Evolutionary conservation across 192 early-diverging fungal genomes (phyloP).

Genomic region (Chytriomyces confervae): DNA sequence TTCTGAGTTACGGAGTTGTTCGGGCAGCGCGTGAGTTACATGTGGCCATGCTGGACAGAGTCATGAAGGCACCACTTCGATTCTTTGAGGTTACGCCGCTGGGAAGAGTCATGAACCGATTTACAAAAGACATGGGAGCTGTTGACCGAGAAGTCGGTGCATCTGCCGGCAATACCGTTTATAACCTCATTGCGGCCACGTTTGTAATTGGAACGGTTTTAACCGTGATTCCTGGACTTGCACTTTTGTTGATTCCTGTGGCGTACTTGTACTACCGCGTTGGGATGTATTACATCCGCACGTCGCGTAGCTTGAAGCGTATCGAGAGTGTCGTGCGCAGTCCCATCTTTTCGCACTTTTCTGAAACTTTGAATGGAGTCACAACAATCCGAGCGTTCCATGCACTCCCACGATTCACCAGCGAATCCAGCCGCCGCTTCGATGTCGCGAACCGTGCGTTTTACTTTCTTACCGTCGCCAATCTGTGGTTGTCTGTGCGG

Average conservation of each 20-base stretch:
- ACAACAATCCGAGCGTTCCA: conserved; percentile 15
- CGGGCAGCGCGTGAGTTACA: conserved; percentile 28
- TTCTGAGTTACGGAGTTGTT: conserved; percentile 26
- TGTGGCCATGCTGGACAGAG: conserved; percentile 21
- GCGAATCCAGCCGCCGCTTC: neutral
- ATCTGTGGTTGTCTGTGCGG: conserved; percentile 30
- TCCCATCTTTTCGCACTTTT: conserved; percentile 47
- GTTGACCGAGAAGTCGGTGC: conserved; percentile 39
- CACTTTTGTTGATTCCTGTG: conserved; percentile 3
- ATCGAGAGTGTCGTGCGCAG: conserved; percentile 42
- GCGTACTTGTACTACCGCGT: conserved; percentile 32
- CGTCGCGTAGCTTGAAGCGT: conserved; percentile 44
- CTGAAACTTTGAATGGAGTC: conserved; percentile 40
- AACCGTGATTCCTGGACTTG: neutral
- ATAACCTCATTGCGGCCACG: neutral
- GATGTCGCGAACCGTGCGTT: conserved; percentile 23
- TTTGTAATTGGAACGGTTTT: conserved; percentile 15
- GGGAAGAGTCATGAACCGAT: conserved; percentile 73
- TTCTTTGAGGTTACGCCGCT: conserved; percentile 89
- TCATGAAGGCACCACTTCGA: conserved; percentile 66
- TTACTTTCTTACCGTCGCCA: conserved; percentile 5
- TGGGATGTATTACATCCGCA: conserved; percentile 31
- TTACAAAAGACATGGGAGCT: conserved; percentile 59
- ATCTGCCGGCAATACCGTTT: conserved; percentile 24
- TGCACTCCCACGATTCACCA: conserved; percentile 7